These are phyloP conservation scores for Aspergillus mulundensis DNA, from an alignment of 495 filamentous ascomycete species.

Conservation along the genomic window DNA sequence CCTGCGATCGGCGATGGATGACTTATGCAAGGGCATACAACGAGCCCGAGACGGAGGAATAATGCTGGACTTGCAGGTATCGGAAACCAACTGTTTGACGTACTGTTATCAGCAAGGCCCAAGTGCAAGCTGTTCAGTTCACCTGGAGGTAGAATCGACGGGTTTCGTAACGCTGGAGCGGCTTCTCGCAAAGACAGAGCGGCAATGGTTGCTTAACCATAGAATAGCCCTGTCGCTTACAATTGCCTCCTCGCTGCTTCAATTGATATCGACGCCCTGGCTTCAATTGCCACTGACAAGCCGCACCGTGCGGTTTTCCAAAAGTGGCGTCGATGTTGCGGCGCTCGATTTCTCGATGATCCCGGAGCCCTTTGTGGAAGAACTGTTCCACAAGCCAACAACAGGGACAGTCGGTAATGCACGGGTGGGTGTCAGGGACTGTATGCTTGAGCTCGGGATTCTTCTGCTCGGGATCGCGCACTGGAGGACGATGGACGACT, in stretches of 20 bases:
- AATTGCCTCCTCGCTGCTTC: slow-evolving; percentile 7
- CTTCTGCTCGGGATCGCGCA: slow-evolving; percentile 10
- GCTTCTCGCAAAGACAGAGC: neutral
- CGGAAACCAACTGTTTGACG: neutral
- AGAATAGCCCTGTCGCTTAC: neutral
- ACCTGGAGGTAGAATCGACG: neutral
- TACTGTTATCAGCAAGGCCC: neutral
- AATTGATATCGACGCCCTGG: slow-evolving; percentile 3
- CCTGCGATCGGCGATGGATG: neutral
- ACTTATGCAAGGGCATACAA: neutral
- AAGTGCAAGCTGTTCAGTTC: neutral
- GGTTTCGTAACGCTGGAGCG: neutral
- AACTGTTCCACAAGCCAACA: neutral
- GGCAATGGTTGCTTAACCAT: neutral
- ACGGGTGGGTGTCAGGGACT: neutral
- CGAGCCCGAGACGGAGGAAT: neutral
- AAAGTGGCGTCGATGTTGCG: neutral
- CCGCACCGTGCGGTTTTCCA: neutral
- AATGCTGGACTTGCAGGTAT: neutral
- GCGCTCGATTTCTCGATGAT: neutral
- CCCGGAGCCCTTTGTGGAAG: slow-evolving; percentile 4
- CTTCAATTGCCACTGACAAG: slow-evolving; percentile 1
- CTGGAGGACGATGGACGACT: neutral
- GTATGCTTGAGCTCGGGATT: slow-evolving; percentile 10
- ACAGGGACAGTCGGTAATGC: too few species aligned